Percentiles rank a stretch among this genome's conserved stretches.
Conservation (phyloP, 441 rosid genomes). For the Brassica hybrid region DNA sequence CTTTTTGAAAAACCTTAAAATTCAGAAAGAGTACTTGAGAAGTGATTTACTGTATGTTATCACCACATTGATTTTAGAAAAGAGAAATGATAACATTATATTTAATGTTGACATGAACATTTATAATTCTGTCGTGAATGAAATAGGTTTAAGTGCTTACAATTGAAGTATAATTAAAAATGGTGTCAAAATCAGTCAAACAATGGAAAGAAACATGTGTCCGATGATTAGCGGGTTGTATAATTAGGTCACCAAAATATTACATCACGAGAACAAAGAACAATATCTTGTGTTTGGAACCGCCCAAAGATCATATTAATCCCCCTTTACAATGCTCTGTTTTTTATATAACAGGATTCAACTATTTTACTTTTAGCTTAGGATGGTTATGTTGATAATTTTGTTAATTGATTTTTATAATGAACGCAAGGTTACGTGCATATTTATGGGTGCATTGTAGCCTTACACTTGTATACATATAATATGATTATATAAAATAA, state of each 20-base stretch:
- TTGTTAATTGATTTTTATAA: slow-evolving; percentile 7
- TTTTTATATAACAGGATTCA: slow-evolving; percentile 12
- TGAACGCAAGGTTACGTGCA: slow-evolving; percentile 26
- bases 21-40: too few species aligned
- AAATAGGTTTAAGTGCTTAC: background rate
- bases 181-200: background rate
- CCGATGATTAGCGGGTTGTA: background rate
- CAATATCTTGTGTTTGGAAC: slow-evolving; percentile 40
- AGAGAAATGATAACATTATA: too few species aligned
- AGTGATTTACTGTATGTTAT: too few species aligned
- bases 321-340: background rate
- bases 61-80: too few species aligned
- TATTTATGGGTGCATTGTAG: slow-evolving; percentile 28
- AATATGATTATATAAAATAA: background rate
- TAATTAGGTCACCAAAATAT: slow-evolving; percentile 39
- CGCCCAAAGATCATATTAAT: slow-evolving; percentile 29
- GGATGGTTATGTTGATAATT: slow-evolving; percentile 5
- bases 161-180: background rate
- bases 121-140: background rate
- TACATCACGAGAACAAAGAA: slow-evolving; percentile 27
- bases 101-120: too few species aligned
- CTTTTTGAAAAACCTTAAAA: too few species aligned
- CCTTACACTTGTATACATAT: slow-evolving; percentile 17
- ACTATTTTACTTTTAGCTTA: slow-evolving; percentile 4
- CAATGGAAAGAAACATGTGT: slow-evolving; percentile 29